Conservation (phyloP, 202 grass and related monocot genomes). For the Carex sylvatica region DNA sequence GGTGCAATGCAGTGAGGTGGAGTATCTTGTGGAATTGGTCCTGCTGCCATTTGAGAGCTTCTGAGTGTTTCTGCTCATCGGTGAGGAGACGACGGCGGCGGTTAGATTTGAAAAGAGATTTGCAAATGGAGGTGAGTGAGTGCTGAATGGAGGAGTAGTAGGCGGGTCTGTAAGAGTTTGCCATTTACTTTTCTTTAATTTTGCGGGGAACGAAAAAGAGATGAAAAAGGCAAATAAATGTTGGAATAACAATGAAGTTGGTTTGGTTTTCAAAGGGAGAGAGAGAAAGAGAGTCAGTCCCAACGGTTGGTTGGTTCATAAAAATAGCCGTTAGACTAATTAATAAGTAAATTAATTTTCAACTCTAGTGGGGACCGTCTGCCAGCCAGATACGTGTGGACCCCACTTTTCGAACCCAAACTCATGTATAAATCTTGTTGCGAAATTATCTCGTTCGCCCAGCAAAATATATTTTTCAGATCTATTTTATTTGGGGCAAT, state of each 20-base stretch:
- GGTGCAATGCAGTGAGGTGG: constrained; percentile 68
- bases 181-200: constrained; percentile 38
- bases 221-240: background rate
- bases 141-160: constrained; percentile 96
- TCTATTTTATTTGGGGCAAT: no score
- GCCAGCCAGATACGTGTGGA: background rate
- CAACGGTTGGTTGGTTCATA: constrained; percentile 22
- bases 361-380: background rate
- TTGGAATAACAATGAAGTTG: background rate
- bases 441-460: no score
- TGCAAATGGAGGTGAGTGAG: constrained; percentile 89
- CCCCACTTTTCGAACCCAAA: background rate
- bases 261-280: background rate
- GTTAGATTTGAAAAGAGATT: constrained; percentile 61
- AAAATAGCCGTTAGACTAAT: constrained; percentile 26
- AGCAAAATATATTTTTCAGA: no score
- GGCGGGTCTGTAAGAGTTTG: constrained; percentile 69
- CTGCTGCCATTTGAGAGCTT: constrained; percentile 94
- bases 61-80: constrained; percentile 63
- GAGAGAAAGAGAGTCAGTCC: background rate
- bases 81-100: constrained; percentile 50
- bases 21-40: constrained; percentile 95
- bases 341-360: background rate
- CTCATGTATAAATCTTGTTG: no score
- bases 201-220: background rate